These are phyloP conservation scores for Trypanosoma cruzi DNA, from an alignment of 208 protist genomes.

Conservation along the genomic window DNA sequence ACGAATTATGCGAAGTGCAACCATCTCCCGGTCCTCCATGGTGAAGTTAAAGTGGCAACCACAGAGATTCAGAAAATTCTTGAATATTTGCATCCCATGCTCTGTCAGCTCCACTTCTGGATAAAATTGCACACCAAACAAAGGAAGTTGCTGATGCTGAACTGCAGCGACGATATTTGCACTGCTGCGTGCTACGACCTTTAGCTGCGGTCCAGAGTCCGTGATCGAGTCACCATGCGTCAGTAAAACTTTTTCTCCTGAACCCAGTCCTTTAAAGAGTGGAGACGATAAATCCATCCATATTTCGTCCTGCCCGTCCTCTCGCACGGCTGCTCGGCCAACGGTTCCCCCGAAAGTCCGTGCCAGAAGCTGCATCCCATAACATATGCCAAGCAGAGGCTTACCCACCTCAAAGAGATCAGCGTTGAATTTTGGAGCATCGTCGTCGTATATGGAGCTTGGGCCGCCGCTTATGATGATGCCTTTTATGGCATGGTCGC, in stretches of 20 bases:
- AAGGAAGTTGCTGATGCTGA: slow-evolving; percentile 53
- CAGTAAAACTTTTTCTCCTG: slow-evolving; percentile 86
- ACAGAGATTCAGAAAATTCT: slow-evolving; percentile 95
- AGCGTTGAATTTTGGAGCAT: slow-evolving; percentile 85
- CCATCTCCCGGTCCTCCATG: slow-evolving; percentile 89
- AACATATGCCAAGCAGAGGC: slow-evolving; percentile 98
- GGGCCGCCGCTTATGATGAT: slow-evolving; percentile 97
- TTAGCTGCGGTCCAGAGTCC: slow-evolving; percentile 38
- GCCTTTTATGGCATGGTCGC: slow-evolving; percentile 71
- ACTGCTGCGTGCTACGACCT: slow-evolving; percentile 66
- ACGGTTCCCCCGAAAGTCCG: slow-evolving; percentile 90
- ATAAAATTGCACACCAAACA: slow-evolving; percentile 98
- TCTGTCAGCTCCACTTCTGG: slow-evolving; percentile 97
- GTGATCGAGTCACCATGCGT: slow-evolving; percentile 95
- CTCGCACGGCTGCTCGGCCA: slow-evolving; percentile 77
- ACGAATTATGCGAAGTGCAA: slow-evolving; percentile 90
- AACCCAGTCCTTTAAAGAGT: slow-evolving; percentile 69
- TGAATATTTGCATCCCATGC: slow-evolving; percentile 92
- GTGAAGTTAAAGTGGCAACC: slow-evolving; percentile 79
- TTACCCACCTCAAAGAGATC: slow-evolving; percentile 79
- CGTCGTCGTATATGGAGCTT: slow-evolving; percentile 82
- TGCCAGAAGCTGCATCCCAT: slow-evolving; percentile 97
- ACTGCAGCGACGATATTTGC: slow-evolving; percentile 84
- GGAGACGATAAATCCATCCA: slow-evolving; percentile 51
- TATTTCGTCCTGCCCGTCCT: slow-evolving; percentile 96